Evolutionary conservation across 345 rosid genomes (phyloP).

Genomic region (Salix arbutifolia): DNA sequence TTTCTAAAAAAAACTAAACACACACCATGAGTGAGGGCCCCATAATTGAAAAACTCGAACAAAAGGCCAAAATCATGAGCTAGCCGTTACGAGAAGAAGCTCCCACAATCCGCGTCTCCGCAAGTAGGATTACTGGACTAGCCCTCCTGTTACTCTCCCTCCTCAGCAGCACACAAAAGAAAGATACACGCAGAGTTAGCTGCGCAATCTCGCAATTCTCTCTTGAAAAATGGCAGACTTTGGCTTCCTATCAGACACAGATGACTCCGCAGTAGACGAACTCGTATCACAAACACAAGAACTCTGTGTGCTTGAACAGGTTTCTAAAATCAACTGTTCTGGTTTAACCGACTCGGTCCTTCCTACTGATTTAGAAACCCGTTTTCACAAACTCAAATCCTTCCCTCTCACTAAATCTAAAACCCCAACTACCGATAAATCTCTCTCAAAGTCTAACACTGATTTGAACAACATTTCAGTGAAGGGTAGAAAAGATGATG

Average conservation of each 20-base stretch:
- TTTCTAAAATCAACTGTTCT: constrained; percentile 72
- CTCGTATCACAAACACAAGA: constrained; percentile 63
- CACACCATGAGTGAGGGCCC: not conserved
- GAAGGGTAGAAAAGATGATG: not conserved
- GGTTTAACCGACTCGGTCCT: constrained; percentile 47
- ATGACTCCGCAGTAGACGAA: constrained; percentile 73
- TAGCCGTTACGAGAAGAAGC: constrained; percentile 40
- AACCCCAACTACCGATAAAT: constrained; percentile 4
- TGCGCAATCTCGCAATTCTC: not conserved
- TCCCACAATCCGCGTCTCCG: too few species aligned
- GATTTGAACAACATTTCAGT: not conserved
- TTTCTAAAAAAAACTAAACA: too few species aligned
- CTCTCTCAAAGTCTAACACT: not conserved
- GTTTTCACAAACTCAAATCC: constrained; percentile 74
- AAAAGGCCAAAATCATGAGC: constrained; percentile 27
- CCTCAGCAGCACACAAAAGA: too few species aligned
- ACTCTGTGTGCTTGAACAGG: constrained; percentile 63
- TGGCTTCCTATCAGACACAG: constrained; percentile 62
- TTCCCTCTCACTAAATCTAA: constrained; percentile 37
- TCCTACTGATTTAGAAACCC: constrained; percentile 65
- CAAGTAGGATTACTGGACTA: too few species aligned
- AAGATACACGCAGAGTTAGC: too few species aligned
- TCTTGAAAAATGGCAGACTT: constrained; percentile 52
- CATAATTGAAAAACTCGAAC: too few species aligned
- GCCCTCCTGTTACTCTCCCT: too few species aligned